Percentiles rank a stretch among this genome's conserved stretches.
Conservation (phyloP, 495 filamentous ascomycete genomes). For the Viridothelium virens region DNA sequence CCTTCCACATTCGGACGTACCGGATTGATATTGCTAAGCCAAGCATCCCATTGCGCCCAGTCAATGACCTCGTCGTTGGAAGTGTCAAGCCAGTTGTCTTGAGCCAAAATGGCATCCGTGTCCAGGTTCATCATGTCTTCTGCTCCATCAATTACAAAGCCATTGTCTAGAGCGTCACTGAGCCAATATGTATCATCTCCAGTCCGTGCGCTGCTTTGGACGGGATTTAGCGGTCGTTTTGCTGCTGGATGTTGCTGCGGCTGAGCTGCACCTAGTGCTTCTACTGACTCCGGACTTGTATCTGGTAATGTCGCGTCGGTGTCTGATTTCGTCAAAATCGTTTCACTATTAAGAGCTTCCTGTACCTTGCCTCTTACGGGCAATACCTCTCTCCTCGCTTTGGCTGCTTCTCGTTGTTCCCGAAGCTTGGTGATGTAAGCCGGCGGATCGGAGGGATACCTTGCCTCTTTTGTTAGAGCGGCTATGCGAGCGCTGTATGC, state of each 20-base stretch:
- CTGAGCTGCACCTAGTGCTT: constrained; percentile 6
- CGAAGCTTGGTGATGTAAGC: constrained; percentile 21
- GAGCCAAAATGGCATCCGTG: constrained; percentile 24
- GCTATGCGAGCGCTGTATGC: constrained; percentile 27
- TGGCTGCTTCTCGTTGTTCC: constrained; percentile 21
- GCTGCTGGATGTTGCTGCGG: constrained; percentile 8
- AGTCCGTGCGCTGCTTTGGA: constrained; percentile 13
- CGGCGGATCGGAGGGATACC: constrained; percentile 12
- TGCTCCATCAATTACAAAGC: constrained; percentile 5
- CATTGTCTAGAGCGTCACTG: constrained; percentile 21
- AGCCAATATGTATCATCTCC: constrained; percentile 27
- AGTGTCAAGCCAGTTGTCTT: constrained; percentile 19
- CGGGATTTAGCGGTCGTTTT: constrained; percentile 11
- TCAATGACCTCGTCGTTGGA: constrained; percentile 18
- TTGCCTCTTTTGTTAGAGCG: constrained; percentile 10
- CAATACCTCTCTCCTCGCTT: constrained; percentile 20
- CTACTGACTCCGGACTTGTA: not conserved
- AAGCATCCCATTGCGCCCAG: constrained; percentile 34
- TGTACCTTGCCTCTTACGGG: constrained; percentile 1
- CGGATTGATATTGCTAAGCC: constrained; percentile 25
- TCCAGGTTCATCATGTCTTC: constrained; percentile 24
- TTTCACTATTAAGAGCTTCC: not conserved
- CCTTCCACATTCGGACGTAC: constrained; percentile 14
- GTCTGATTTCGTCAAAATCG: constrained; percentile 2
- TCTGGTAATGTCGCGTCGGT: not conserved